Percentiles rank a stretch among this genome's conserved stretches.
Conservation (phyloP, 139 green algal species). For the Gonium pectorale region DNA sequence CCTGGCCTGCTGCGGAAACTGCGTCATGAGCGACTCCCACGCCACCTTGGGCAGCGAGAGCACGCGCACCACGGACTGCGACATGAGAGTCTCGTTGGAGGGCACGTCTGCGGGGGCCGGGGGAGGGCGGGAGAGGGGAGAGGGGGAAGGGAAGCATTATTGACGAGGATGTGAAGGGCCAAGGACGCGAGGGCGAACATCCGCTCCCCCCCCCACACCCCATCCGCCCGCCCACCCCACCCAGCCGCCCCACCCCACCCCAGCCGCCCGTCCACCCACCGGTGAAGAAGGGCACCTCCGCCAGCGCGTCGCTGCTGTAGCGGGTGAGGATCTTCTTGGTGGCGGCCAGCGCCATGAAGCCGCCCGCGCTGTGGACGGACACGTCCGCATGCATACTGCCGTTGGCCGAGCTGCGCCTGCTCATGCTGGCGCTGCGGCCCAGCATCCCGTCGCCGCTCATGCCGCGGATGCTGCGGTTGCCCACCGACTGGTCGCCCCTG, state of each 20-base stretch:
- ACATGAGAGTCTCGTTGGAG: conserved; percentile 40
- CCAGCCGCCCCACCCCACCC: too few relatives aligned
- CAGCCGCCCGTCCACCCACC: too few relatives aligned
- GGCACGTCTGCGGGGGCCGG: conserved; percentile 16
- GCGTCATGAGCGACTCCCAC: conserved; percentile 53
- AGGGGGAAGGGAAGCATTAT: background rate
- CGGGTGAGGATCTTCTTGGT: conserved; percentile 19
- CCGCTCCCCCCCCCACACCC: too few relatives aligned
- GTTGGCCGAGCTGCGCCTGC: background rate
- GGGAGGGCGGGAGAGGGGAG: background rate
- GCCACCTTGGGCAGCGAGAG: conserved; percentile 63
- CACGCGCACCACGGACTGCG: conserved; percentile 49
- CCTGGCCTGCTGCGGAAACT: conserved; percentile 64
- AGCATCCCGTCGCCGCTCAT: background rate
- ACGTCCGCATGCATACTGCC: conserved; percentile 27
- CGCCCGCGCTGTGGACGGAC: background rate
- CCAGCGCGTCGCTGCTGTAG: conserved; percentile 32
- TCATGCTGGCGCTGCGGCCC: background rate
- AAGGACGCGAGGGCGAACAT: too few relatives aligned
- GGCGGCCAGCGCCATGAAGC: conserved; percentile 10
- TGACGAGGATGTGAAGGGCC: too few relatives aligned
- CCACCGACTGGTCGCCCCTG: too few relatives aligned
- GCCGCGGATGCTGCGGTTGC: too few relatives aligned
- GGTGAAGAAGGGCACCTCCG: conserved; percentile 75
- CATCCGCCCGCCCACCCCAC: too few relatives aligned